Evolutionary conservation across 2,329 filamentous ascomycete genomes (phyloP), one percentile per base, ranked within the genome.

Genomic region (Fusarium xyrophilum): DNA sequence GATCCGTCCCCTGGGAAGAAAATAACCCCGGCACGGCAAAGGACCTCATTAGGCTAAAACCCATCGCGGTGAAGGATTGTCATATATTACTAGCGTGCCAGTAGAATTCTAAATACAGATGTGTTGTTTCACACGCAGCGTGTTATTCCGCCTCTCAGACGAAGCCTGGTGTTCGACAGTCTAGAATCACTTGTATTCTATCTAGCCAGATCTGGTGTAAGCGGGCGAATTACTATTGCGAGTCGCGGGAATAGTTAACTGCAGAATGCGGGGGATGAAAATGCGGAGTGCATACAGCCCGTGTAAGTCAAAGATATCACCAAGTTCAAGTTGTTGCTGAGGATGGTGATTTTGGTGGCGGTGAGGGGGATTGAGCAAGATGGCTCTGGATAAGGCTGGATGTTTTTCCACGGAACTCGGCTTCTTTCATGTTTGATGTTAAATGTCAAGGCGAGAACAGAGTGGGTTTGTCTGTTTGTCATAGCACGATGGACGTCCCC

Each of bases 201-300:
- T 42, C 63, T 56, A 56, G 42, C 60, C 60, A 63, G 48, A 63
- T 63, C 35, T 17, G 38, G 35, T 39, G 38, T 39, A 63, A 63
- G 60, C 58, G 58, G 58, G 8, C 58, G 58, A 63, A 63, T 63
- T 48, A 28, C 28, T 32, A 47, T 23, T 7, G 44, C 15, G 33
- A 55, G n/a, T 25, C 7, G 7, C 44, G 36, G 36, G 12, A 44
- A 32, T 44, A 28, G 15, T 1, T n/a, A n/a, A 25, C 7, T 15
- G 28, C 5, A 39, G 23, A 54, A 54, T 46, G 51, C 28, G 51
- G 51, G 51, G 28, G 21, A 17, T 21, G 21, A 17, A 15, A 46
- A 33, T 46, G 38, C 28, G 51, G 51, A 54, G 51, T 54, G 51
- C 38, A 54, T 53, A 30, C 14, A 28, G 15, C 33, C 33, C n/a